These are phyloP conservation scores for Daldinia decipiens DNA, from an alignment of 495 filamentous ascomycete species.

Conservation along the genomic window DNA sequence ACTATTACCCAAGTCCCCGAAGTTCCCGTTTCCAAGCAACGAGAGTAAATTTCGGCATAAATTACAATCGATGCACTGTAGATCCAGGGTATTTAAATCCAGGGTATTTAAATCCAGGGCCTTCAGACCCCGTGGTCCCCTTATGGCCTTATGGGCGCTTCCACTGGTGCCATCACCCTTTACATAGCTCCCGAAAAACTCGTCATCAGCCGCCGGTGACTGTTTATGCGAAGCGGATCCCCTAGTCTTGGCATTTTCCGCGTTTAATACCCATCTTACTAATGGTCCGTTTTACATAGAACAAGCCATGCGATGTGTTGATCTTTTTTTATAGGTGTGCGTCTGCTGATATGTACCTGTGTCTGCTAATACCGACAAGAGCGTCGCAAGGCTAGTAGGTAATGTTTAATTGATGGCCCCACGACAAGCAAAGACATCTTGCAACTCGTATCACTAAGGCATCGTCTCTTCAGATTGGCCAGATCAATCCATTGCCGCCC, in stretches of 20 bases:
- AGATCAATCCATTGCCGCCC: constrained; percentile 10
- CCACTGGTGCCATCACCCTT: constrained; percentile 1
- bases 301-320: neutral
- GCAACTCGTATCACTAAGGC: constrained; percentile 18
- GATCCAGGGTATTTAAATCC: neutral
- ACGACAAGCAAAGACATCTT: constrained; percentile 20
- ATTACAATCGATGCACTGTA: neutral
- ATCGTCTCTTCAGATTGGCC: constrained; percentile 23
- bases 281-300: constrained; percentile 13
- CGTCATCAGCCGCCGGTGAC: constrained; percentile 22
- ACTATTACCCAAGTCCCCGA: constrained; percentile 8
- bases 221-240: constrained; percentile 37
- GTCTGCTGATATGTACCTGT: neutral
- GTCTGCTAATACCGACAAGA: neutral
- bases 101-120: neutral
- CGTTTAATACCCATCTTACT: constrained; percentile 7
- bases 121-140: neutral
- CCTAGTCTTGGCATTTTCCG: constrained; percentile 8
- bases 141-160: constrained; percentile 3
- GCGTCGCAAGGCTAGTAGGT: neutral
- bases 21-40: constrained; percentile 9
- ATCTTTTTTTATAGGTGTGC: neutral
- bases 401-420: constrained; percentile 41
- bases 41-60: neutral
- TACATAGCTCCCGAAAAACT: constrained; percentile 12